phyloP scores from a whole-genome alignment of 2,329 filamentous ascomycete genomes.

The Amphichorda felina region DNA sequence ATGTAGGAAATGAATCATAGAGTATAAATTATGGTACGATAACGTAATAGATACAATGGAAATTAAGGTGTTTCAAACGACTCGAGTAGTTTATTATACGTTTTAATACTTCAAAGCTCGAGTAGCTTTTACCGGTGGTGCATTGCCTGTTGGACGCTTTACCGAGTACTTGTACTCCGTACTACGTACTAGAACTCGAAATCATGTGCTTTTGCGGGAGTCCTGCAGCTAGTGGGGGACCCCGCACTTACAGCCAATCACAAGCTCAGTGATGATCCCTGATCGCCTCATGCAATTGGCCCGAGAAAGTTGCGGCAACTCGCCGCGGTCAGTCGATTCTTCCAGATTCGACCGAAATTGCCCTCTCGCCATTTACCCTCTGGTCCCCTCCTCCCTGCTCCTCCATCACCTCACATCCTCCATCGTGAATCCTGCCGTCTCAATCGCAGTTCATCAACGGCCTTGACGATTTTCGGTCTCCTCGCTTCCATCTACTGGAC shows the following conservation, averaged over 20 bases:
- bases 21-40: no score
- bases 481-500: neutral
- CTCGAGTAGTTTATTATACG: no score
- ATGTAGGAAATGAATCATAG: no score
- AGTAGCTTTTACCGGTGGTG: no score
- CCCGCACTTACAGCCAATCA: conserved; percentile 4
- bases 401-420: neutral
- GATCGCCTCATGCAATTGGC: neutral
- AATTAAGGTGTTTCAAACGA: no score
- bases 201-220: no score
- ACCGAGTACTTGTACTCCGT: no score
- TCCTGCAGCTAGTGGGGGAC: neutral
- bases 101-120: no score
- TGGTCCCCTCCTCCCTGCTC: neutral
- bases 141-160: no score
- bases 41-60: no score
- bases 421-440: neutral
- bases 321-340: neutral
- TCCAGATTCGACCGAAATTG: neutral
- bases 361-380: neutral
- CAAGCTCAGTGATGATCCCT: neutral
- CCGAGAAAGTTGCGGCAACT: no score
- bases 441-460: neutral
- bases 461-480: neutral
- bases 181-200: no score